Base-by-base conservation (phyloP, 2,329 filamentous ascomycete genomes). In the Cadophora sp. region DNA sequence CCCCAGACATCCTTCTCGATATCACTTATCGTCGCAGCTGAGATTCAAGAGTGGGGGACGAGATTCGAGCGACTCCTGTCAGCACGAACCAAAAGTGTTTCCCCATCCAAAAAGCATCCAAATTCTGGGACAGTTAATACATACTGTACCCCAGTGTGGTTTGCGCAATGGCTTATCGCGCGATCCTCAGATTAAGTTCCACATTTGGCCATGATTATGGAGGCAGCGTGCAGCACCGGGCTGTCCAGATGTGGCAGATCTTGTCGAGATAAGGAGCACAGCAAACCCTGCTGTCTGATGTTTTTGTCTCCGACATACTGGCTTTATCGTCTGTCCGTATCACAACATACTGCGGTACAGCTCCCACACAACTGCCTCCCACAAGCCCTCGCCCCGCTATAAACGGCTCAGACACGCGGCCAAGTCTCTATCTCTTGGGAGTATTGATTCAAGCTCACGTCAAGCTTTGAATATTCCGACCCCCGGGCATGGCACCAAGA, bases 401-500 rank as follows among this genome's bases (percentile, higher is more conserved):
- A 33, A 45, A 53, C 30, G n/a, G 63, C 36, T 45, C 45, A 60
- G 63, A 60, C 39, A 43, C 41, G 33, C 51, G 51, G 51, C 51
- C 51, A 56, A 56, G 51, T 39, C 11, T 51, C 22, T 30, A 51
- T 51, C 20, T 51, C 48, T 27, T 51, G 24, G 30, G 56, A 43
- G 50, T 55, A 16, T 56, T 14, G 8, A 56, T 56, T 20, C 51
- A 56, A 56, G 45, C 50, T 30, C 61, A 63, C 18, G 36, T 51
- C 50, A 63, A 27, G 61, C 50, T 43, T 55, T 24, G 18, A n/a
- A 45, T 20, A 5, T 56, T n/a, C 51, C 51, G 51, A 30, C 13
- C n/a, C 63, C 63, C n/a, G 56, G 56, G 30, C 33, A 62, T 66
- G 59, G 51, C 58, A 66, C 48, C 58, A 66, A 61, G 63, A 53